Base-by-base conservation (phyloP, 2,329 filamentous ascomycete genomes). In the Colletotrichum sp. region DNA sequence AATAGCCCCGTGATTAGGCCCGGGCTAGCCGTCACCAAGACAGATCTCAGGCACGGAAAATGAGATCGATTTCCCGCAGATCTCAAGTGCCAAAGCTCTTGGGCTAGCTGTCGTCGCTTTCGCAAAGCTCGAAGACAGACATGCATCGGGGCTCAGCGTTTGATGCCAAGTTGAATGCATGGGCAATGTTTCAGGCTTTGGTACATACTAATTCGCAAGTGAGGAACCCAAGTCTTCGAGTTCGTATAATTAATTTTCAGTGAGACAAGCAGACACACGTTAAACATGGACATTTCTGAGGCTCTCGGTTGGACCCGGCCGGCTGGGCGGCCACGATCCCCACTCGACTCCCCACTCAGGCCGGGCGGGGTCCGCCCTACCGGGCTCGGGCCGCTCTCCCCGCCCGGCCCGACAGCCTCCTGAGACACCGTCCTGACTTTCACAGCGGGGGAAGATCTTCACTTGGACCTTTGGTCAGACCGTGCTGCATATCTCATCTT, bases 381-480 rank as follows among this genome's bases (percentile, higher is more conserved):
- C 71, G 71, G 71, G 71, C 71, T 73, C 71, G 67, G 71, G 71
- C 71, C 67, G 71, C 71, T 57, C 55, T 15, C 71, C 71, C 71
- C 71, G 68, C 72, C 62, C 72, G 68, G 72, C 62, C 63, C 68
- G 72, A 74, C 68, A 71, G n/a, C 47, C 34, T 71, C 62, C 58
- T 74, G 72, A 72, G 72, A 74, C 68, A 72, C 34, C 63, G 34
- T 74, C 68, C 21, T 47, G 63, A 58, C 29, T 67, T 21, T 18
- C 16, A 27, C 24, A 12, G 54, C 43, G 43, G 43, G 18, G 27
- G 24, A 27, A 12, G 27, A 33, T 9, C 51, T 47, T 64, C 11
- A 66, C 62, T 58, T 63, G 68, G 57, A 24, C 63, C 57, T 36
- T 29, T 13, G 8, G 7, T 13, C 9, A 58, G 62, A 47, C 62